A percentile compares a stretch with the other conserved stretches of the same genome.
These are phyloP conservation scores for Orbilia blumenaviensis DNA, from an alignment of 2,329 filamentous ascomycete species.

Conservation along the genomic window DNA sequence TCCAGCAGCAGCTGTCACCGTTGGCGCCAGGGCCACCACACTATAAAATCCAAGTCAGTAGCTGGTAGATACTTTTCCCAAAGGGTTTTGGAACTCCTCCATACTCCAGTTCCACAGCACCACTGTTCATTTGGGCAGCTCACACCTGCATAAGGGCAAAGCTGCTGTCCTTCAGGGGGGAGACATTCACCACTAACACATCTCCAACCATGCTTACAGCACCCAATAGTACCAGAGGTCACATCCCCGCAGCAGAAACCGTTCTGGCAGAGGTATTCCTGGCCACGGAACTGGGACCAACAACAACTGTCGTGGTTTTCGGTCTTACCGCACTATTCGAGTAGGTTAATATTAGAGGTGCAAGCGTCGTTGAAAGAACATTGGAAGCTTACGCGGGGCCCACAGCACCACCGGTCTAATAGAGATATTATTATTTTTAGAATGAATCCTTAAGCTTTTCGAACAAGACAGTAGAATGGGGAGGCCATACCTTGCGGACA, in stretches of 20 bases:
- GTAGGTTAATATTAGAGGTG: neutral
- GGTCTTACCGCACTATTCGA: neutral
- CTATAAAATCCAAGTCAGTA: neutral
- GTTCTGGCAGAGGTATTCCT: neutral
- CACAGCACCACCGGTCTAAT: slow-evolving; percentile 10
- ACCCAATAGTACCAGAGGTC: neutral
- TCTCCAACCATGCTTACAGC: neutral
- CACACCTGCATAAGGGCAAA: neutral
- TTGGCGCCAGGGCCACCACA: slow-evolving; percentile 22
- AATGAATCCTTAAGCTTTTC: neutral
- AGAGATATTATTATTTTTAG: neutral
- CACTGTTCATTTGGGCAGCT: slow-evolving; percentile 16
- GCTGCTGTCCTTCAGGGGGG: neutral
- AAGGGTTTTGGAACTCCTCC: neutral
- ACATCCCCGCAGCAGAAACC: neutral
- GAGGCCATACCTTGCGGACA: neutral
- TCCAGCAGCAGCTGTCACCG: slow-evolving; percentile 29
- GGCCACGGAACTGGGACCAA: neutral
- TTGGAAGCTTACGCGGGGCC: neutral
- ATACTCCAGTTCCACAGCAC: slow-evolving; percentile 9
- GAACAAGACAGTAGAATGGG: neutral
- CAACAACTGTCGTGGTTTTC: slow-evolving; percentile 11
- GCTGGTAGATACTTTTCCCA: neutral
- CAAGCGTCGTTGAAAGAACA: neutral
- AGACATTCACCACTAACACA: slow-evolving; percentile 15